phyloP scores from a whole-genome alignment of 106 monocot genomes.

The Dendrobium officinale region DNA sequence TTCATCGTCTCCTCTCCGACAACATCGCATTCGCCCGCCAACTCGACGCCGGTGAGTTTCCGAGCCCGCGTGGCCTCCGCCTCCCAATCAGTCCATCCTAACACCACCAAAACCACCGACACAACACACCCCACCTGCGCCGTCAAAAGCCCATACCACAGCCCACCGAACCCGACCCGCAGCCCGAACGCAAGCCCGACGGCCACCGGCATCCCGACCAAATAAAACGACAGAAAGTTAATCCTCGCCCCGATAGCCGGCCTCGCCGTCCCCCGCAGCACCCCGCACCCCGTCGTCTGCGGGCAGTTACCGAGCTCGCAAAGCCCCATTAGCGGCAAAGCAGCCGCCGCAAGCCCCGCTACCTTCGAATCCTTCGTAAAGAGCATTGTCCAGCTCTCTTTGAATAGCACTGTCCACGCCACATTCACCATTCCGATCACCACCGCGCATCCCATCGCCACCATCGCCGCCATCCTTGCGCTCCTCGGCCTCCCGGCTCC shows the following conservation, averaged over 20 bases:
- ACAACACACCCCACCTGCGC: conserved; percentile 58
- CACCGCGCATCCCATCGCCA: conserved; percentile 47
- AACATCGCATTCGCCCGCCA: neutral
- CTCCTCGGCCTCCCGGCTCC: conserved; percentile 59
- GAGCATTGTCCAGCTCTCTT: conserved; percentile 39
- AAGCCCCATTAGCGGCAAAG: conserved; percentile 64
- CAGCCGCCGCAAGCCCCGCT: conserved; percentile 49
- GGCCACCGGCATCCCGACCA: conserved; percentile 77
- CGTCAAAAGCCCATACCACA: conserved; percentile 72
- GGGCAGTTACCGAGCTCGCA: conserved; percentile 93
- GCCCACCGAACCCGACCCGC: conserved; percentile 52
- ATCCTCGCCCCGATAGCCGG: conserved; percentile 67
- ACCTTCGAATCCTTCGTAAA: conserved; percentile 63
- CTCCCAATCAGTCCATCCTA: conserved; percentile 74
- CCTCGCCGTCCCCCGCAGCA: conserved; percentile 71
- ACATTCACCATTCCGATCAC: conserved; percentile 41
- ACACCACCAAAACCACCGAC: conserved; percentile 38
- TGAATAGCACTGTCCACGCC: conserved; percentile 37
- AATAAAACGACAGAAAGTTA: conserved; percentile 72
- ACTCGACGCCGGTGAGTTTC: conserved; percentile 37
- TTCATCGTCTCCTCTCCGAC: neutral
- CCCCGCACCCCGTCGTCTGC: conserved; percentile 84
- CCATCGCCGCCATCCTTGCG: conserved; percentile 59
- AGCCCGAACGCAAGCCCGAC: conserved; percentile 60
- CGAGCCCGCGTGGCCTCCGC: conserved; percentile 52